Evolutionary conservation across 768 basidiomycete genomes (phyloP).

Genomic region (Naganishia onofrii): DNA sequence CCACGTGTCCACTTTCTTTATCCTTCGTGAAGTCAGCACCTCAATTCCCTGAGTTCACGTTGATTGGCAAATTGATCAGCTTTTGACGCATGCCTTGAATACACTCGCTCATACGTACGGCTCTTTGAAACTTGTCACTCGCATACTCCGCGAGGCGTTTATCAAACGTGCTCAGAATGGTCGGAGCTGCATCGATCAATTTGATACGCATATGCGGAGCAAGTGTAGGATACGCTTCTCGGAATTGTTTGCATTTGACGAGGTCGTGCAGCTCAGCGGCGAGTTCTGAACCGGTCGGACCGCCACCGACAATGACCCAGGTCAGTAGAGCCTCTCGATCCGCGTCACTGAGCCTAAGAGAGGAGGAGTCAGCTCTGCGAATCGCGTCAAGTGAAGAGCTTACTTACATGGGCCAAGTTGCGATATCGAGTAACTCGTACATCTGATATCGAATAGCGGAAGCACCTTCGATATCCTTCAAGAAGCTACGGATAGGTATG

Average conservation of each 20-base stretch:
- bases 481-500: constrained; percentile 23
- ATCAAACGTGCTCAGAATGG: constrained; percentile 74
- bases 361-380: constrained; percentile 66
- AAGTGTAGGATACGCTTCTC: constrained; percentile 56
- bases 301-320: constrained; percentile 89
- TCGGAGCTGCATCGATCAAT: constrained; percentile 75
- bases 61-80: background rate
- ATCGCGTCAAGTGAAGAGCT: constrained; percentile 5
- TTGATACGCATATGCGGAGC: constrained; percentile 59
- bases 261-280: constrained; percentile 78
- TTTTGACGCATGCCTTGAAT: background rate
- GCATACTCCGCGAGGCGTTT: constrained; percentile 50
- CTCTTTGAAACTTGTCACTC: constrained; percentile 60
- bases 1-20: constrained; percentile 38
- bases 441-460: constrained; percentile 57
- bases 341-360: constrained; percentile 69
- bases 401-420: constrained; percentile 22
- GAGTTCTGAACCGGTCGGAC: constrained; percentile 85
- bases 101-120: constrained; percentile 51
- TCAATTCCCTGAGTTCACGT: constrained; percentile 35
- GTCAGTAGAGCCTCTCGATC: constrained; percentile 73
- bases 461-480: constrained; percentile 78
- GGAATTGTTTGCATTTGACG: constrained; percentile 53
- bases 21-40: constrained; percentile 34
- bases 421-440: constrained; percentile 62